Evolutionary conservation across 73 alveolate species (phyloP), one percentile per base, ranked within the genome.

Genomic region (Paraurostyla sp.): DNA sequence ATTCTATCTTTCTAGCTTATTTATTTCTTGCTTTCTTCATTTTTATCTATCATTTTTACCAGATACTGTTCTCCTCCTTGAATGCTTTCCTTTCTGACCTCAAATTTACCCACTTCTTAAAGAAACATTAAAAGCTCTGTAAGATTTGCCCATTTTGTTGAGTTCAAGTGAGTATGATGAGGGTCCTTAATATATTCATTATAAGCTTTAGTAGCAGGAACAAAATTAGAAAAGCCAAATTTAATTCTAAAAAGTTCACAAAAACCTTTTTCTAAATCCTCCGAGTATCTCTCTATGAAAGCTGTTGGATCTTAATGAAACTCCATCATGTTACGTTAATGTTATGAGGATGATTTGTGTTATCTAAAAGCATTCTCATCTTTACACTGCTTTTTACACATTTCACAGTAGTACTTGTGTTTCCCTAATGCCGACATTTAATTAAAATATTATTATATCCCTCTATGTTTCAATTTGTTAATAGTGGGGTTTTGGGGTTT

Each of bases 401-500:
- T 81, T 32, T 56, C 81, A 65, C 91, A 81, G 42, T 81, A 81
- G 71, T 58, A 56, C 51, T 81, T 81, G 91, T 56, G 91, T 83
- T 81, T 81, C 9, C 82, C 82, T 65, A 65, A 65, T 38, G 41
- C 82, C 57, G n/a, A n/a, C n/a, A n/a, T n/a, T n/a, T n/a, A n/a
- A n/a, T n/a, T n/a, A n/a, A n/a, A n/a, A n/a, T n/a, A n/a, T n/a
- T n/a, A n/a, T n/a, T n/a, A n/a, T n/a, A n/a, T n/a, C n/a, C n/a
- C n/a, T n/a, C n/a, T n/a, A n/a, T n/a, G n/a, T n/a, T n/a, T n/a
- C n/a, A n/a, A n/a, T n/a, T n/a, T n/a, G n/a, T n/a, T n/a, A n/a
- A n/a, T n/a, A n/a, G n/a, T n/a, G n/a, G n/a, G n/a, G n/a, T n/a
- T n/a, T n/a, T n/a, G n/a, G n/a, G n/a, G n/a, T n/a, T n/a, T n/a